Evolutionary conservation across 73 alveolate genomes (phyloP).

Genomic region (Halteria grandinella): DNA sequence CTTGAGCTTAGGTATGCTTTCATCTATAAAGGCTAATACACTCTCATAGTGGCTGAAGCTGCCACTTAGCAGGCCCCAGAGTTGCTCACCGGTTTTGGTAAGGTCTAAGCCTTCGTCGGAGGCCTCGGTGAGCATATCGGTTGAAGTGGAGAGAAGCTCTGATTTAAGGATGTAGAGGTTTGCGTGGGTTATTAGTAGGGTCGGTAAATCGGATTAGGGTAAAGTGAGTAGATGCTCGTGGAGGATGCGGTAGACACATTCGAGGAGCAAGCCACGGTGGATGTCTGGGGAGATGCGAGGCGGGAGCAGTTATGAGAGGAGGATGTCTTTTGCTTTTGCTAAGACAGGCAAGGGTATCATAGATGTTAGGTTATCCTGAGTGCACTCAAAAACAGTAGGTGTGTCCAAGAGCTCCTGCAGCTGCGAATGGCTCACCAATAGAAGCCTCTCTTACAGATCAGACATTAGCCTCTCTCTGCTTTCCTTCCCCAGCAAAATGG

Average conservation of each 20-base stretch:
- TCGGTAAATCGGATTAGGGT: not conserved
- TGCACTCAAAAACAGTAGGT: not conserved
- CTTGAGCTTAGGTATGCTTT: constrained; percentile 20
- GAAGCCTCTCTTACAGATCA: constrained; percentile 38
- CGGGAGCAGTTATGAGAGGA: not conserved
- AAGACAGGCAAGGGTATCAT: constrained; percentile 22
- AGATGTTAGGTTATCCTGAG: not conserved
- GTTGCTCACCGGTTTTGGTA: constrained; percentile 21
- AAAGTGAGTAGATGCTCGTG: not conserved
- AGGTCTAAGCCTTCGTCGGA: constrained; percentile 23
- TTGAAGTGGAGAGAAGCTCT: not conserved
- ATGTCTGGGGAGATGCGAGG: constrained; percentile 26
- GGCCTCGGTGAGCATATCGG: not conserved
- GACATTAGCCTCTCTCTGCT: not conserved
- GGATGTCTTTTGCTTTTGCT: not conserved
- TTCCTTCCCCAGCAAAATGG: not conserved
- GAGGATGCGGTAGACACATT: constrained; percentile 3
- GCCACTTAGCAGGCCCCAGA: constrained; percentile 16
- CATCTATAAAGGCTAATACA: constrained; percentile 34
- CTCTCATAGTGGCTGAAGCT: constrained; percentile 5
- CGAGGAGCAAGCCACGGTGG: constrained; percentile 26
- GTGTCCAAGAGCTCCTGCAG: not conserved
- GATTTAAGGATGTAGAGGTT: not conserved
- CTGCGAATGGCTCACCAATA: constrained; percentile 8
- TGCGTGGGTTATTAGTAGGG: constrained; percentile 20